Conservation (phyloP, 179 eudicot genomes). For the Amaranthus tricolor region DNA sequence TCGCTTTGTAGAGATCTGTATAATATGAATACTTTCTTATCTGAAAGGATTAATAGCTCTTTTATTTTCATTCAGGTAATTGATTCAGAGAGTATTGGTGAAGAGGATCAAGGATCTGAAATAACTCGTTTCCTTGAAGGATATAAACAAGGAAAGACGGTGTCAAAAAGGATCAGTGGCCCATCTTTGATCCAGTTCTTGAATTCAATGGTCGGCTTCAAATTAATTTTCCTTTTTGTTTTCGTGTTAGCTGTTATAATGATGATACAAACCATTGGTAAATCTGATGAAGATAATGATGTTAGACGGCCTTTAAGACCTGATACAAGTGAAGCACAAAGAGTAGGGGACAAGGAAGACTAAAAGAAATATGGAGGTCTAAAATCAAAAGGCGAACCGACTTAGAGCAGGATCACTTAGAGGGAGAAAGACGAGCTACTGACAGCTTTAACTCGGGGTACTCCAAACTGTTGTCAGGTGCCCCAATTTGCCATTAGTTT, state of each 20-base stretch:
- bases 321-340: slow-evolving; percentile 33
- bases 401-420: neutral
- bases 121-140: slow-evolving; percentile 78
- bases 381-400: neutral
- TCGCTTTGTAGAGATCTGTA: neutral
- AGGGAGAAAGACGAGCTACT: neutral
- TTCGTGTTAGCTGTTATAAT: slow-evolving; percentile 48
- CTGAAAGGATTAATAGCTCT: neutral
- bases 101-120: slow-evolving; percentile 64
- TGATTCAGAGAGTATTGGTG: slow-evolving; percentile 72
- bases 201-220: slow-evolving; percentile 54
- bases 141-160: slow-evolving; percentile 73
- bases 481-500: neutral
- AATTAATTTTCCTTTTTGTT: slow-evolving; percentile 41
- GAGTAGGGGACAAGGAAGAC: slow-evolving; percentile 66
- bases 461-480: neutral
- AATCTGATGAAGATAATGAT: slow-evolving; percentile 50
- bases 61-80: slow-evolving; percentile 45
- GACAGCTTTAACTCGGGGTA: neutral
- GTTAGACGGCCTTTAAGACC: slow-evolving; percentile 34
- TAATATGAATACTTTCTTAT: neutral
- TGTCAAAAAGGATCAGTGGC: slow-evolving; percentile 51
- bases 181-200: slow-evolving; percentile 68
- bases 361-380: slow-evolving; percentile 21
- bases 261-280: slow-evolving; percentile 46